Base-by-base conservation (phyloP, 306 rosid species). In the Prosopis cineraria region DNA sequence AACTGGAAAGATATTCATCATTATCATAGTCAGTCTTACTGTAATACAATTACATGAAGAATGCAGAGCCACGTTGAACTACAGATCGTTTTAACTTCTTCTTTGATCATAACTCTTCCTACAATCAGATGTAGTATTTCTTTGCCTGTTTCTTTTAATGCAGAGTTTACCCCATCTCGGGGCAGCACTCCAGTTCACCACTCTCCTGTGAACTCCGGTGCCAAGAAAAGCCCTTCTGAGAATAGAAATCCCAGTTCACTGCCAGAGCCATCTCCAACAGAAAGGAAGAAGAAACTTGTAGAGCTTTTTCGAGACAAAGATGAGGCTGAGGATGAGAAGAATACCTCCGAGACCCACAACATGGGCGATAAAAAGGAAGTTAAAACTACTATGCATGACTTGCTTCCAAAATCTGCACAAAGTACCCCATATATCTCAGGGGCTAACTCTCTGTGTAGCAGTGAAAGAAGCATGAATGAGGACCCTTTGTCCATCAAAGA, bases 81-180 rank as follows among this genome's bases (percentile, higher is more conserved):
- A 24, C 44, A 59, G 31, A 22, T 40, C 39, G 62, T 52, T 10
- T 78, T 33, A 67, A 41, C 19, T 41, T 64, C 37, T 59, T 64
- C 29, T 8, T 9, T 64, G 70, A 41, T 39, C 39, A 12, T 34
- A 24, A 41, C 30, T 64, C 67, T 50, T 66, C 55, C 13, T 73
- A 16, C 10, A 36, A 45, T 39, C 22, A 56, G 47, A 82, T n/a
- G 48, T 30, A 19, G 11, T 11, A 50, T 85, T 52, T 77, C 24
- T 63, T 27, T 78, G 65, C 25, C 20, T 20, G 22, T 77, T 76
- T 30, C 68, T 10, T 59, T 40, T 37, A 22, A 43, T 79, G 73
- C 89, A 95, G 99, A 95, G 27, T 87, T 88, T 67, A 90, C 98
- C 36, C 97, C 99, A 59, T 93, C 98, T 37, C 90, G 91, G 1